phyloP scores from a whole-genome alignment of 1,284 basidiomycete species.

The Puccinia polysora region DNA sequence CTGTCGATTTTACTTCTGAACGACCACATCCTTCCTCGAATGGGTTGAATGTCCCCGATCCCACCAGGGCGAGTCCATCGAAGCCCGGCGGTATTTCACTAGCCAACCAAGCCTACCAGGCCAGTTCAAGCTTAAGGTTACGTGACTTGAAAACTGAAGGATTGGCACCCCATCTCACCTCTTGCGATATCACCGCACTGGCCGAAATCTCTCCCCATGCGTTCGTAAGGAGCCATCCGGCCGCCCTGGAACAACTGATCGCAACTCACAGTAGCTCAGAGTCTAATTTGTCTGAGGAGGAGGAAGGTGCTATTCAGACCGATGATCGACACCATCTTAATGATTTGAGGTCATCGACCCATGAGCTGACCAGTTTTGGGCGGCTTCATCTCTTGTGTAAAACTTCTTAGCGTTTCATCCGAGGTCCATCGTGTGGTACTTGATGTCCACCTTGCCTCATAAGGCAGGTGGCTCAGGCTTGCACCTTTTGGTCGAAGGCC shows the following conservation, averaged over 20 bases:
- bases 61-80: background rate
- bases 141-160: constrained; percentile 37
- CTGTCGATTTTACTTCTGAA: background rate
- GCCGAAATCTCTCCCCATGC: constrained; percentile 39
- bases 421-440: no score
- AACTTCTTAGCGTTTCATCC: no score
- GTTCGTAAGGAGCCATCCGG: constrained; percentile 35
- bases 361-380: no score
- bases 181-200: constrained; percentile 21
- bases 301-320: no score
- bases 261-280: no score
- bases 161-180: constrained; percentile 27
- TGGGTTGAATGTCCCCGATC: background rate
- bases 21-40: background rate
- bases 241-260: constrained; percentile 26
- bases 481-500: no score
- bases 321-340: no score
- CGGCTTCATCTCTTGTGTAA: no score
- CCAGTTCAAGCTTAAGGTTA: constrained; percentile 23
- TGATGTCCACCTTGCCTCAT: no score
- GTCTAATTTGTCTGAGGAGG: no score
- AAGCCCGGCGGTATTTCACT: constrained; percentile 1
- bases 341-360: no score
- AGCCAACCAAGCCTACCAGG: constrained; percentile 18
- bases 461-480: no score